Base-by-base conservation (phyloP, 1,139 yeast genomes). In the Protomyces gravidus region DNA sequence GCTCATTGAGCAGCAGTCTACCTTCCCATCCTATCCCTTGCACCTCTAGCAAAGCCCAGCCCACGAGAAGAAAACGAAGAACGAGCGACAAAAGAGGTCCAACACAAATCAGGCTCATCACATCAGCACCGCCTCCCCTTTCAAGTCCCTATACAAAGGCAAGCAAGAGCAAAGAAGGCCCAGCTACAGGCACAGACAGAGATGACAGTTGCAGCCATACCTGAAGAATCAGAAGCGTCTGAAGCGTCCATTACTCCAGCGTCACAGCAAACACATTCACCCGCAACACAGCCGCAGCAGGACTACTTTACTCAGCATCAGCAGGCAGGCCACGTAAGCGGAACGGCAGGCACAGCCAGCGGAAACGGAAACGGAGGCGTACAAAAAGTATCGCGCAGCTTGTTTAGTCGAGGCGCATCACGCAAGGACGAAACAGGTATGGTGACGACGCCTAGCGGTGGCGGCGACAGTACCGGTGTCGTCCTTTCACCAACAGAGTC, bases 221-320 rank as follows among this genome's bases (percentile, higher is more conserved):
- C 21, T 15, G 42, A 36, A 17, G 42, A 36, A 17, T 11, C 42
- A 36, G 42, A 36, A 11, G 3, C 36, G n/a, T 30, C 36, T 15
- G n/a, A n/a, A n/a, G n/a, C n/a, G n/a, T n/a, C n/a, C n/a, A n/a
- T n/a, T 28, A n/a, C 42, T n/a, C 42, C 42, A 36, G 21, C 32
- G 32, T 9, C 32, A 9, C 40, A 19, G 11, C 28, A 28, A 9
- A 28, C 32, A 28, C 32, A 11, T n/a, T 19, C 39, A 11, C 45
- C 45, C 17, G 28, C 52, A 25, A 23, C 45, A 7, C 23, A 32
- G n/a, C 53, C 15, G 45, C 53, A 26, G 15, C 39, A 11, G 28
- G 25, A n/a, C 42, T 46, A 15, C 36, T 46, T 23, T 28, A 32
- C 32, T 15, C 32, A 15, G n/a, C 42, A n/a, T n/a, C n/a, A n/a